Base-by-base conservation (phyloP, 257 asterid genomes). In the Nicotiana tabacum region DNA sequence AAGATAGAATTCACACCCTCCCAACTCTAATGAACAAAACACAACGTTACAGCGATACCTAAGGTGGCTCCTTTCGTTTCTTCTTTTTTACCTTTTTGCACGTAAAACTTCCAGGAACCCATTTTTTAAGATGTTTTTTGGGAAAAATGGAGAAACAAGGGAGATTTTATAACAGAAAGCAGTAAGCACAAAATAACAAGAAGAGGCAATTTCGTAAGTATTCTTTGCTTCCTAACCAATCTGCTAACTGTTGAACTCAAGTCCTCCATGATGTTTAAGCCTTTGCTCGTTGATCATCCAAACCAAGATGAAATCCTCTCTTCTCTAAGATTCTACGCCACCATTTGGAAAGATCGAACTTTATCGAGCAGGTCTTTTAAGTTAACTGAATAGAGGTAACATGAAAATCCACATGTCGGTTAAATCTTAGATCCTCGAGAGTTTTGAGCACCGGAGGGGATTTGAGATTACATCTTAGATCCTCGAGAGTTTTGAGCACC, bases 221-320 rank as follows among this genome's bases (percentile, higher is more conserved):
- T 18, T 32, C 13, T 35, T 68, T 35, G 12, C 55, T 68, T 35
- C 77, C 32, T 69, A 69, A 69, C 78, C 57, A 30, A 69, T 69
- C 78, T 69, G 78, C 30, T 37, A 68, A 37, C 16, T 39, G 78
- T n/a, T 69, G 57, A 69, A 69, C 78, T 68, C 77, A 67, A 67
- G 53, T 1, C 1, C 16, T 68, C 77, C 55, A 68, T 0, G n/a
- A 21, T 33, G 77, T 67, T 33, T 17, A 67, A 16, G 51, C 18
- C 76, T 35, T 68, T 35, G 77, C 17, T 68, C 55, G n/a, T 18
- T 35, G 39, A 68, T 68, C 55, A 39, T 39, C 57, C 11, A 69
- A 39, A 69, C 57, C 35, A 69, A 69, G 57, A 69, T 39, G 33
- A 39, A 11, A 17, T 39, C 11, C 46, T 68, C 56, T 53, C 1